Evolutionary conservation across 257 asterid genomes (phyloP).

Genomic region (Solanum megistacrolobum): DNA sequence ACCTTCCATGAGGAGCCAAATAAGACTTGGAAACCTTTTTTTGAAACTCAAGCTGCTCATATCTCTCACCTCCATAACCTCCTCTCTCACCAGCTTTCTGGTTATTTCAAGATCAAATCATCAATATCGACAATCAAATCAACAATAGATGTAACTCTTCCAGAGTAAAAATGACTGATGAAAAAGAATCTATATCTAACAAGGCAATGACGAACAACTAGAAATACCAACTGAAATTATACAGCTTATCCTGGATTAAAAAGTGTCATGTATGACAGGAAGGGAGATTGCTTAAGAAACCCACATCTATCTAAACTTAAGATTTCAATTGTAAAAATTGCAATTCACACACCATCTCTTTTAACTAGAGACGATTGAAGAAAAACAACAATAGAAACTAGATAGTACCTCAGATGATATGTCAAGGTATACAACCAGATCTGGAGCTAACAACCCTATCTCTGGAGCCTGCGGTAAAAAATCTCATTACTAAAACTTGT

Average conservation of each 20-base stretch:
- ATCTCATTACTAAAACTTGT: not conserved
- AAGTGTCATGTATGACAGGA: not conserved
- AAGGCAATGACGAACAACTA: not conserved
- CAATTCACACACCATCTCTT: not conserved
- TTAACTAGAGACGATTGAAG: not conserved
- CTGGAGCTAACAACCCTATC: slow-evolving; percentile 81
- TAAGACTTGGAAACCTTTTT: slow-evolving; percentile 16
- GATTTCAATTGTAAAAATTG: not conserved
- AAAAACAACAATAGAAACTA: not conserved
- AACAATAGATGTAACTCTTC: not conserved
- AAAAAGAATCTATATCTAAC: not conserved
- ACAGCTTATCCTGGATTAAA: not conserved
- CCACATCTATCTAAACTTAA: not conserved
- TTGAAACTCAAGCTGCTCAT: slow-evolving; percentile 62
- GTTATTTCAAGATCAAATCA: not conserved
- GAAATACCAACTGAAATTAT: not conserved
- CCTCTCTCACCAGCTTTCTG: slow-evolving; percentile 91
- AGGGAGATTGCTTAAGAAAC: not conserved
- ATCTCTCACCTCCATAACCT: slow-evolving; percentile 90
- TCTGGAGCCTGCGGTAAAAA: slow-evolving; percentile 64
- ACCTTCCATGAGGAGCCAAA: slow-evolving; percentile 76
- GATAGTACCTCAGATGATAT: slow-evolving; percentile 70
- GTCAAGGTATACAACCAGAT: slow-evolving; percentile 63
- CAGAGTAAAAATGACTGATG: not conserved
- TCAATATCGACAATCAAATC: not conserved